phyloP scores from a whole-genome alignment of 2,329 filamentous ascomycete genomes.

The Fusarium equiseti region DNA sequence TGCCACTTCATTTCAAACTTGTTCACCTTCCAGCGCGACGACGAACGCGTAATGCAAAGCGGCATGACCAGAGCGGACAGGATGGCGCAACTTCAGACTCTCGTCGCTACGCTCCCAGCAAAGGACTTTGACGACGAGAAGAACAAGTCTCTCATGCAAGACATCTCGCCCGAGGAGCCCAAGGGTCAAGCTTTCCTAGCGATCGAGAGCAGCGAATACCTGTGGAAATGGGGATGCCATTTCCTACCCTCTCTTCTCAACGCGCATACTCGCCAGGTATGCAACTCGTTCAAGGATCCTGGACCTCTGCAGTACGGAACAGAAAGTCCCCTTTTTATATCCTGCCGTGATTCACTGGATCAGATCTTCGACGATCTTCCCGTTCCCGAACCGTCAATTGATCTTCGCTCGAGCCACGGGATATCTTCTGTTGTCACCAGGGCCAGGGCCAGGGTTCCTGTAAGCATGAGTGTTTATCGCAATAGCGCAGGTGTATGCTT shows the following conservation, averaged over 20 bases:
- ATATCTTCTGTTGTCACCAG: neutral
- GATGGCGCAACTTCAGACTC: slow-evolving; percentile 38
- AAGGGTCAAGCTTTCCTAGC: slow-evolving; percentile 65
- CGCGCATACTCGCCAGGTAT: slow-evolving; percentile 68
- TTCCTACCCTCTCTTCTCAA: slow-evolving; percentile 68
- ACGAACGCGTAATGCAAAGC: slow-evolving; percentile 50
- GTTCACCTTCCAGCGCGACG: slow-evolving; percentile 51
- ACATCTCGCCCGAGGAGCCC: slow-evolving; percentile 59
- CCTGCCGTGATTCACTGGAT: slow-evolving; percentile 63
- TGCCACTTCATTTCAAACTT: slow-evolving; percentile 63
- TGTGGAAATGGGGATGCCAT: slow-evolving; percentile 66
- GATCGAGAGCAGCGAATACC: slow-evolving; percentile 55
- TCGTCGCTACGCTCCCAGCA: slow-evolving; percentile 54
- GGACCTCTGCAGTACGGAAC: slow-evolving; percentile 67
- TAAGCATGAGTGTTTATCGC: slow-evolving; percentile 61
- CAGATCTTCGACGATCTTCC: slow-evolving; percentile 61
- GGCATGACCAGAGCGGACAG: slow-evolving; percentile 28
- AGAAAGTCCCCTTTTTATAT: slow-evolving; percentile 63
- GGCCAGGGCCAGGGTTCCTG: slow-evolving; percentile 2
- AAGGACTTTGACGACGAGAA: slow-evolving; percentile 51
- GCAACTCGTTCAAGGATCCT: slow-evolving; percentile 72
- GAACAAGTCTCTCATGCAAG: slow-evolving; percentile 62
- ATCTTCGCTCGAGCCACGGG: neutral
- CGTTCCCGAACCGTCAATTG: slow-evolving; percentile 56
- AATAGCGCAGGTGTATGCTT: slow-evolving; percentile 62